Evolutionary conservation across 768 basidiomycete genomes (phyloP), one percentile per base, ranked within the genome.

Genomic region (Tricholoma bakamatsutake): DNA sequence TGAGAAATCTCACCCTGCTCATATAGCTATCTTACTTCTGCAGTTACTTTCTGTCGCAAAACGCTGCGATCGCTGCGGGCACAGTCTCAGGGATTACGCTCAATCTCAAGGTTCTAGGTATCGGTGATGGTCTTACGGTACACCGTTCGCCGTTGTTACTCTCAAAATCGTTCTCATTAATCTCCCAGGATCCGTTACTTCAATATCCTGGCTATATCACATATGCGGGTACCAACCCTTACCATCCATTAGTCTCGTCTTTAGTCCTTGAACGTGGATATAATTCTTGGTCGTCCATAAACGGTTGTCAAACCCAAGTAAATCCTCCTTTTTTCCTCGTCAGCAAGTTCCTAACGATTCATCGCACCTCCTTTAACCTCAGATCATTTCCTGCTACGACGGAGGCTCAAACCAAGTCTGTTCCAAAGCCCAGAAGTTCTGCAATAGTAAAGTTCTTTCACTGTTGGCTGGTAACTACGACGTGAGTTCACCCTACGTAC

Each of bases 61-160:
- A 87, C 55, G 70, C 75, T 28, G 81, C 75, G 10, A 84, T 87
- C 48, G 71, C 73, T 2, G 68, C 70, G 4, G 80, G 79, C 9
- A 72, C 65, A 0, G 59, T 80, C 4, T 60, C 66, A 3, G 84
- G 82, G 3, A 55, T 79, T 5, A 70, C 67, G 2, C 73, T 87
- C 47, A 84, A 85, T 59, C 74, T 87, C n/a, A 77, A 83, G 64
- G 71, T 76, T 24, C 75, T 85, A n/a, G 85, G 81, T 15, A 72
- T 87, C 18, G 84, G 85, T 15, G 75, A 87, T 61, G 83, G 83
- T 10, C 66, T 85, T 21, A 84, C 83, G 4, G 82, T 84, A 65
- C 12, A 74, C 58, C 15, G 2, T 48, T 18, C n/a, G 17, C 24
- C 11, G 49, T 13, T 5, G 10, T 30, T 21, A 35, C n/a, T 35